Conservation (phyloP, 2,329 filamentous ascomycete genomes). For the Phialocephala sp. region DNA sequence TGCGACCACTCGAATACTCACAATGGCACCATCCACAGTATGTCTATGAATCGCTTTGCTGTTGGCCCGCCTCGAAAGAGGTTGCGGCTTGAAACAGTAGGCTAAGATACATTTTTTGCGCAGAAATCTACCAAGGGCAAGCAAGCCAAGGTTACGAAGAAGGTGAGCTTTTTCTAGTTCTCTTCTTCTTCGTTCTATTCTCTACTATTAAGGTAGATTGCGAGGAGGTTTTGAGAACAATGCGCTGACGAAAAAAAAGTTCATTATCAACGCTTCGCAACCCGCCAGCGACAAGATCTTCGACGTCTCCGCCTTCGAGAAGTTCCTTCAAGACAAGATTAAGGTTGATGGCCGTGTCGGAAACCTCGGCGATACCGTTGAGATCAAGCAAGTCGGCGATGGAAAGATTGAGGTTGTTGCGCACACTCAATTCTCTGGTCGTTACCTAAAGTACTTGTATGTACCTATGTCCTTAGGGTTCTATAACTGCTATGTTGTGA, state of each 20-base stretch:
- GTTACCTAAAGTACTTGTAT: slow-evolving; percentile 99
- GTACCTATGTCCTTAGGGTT: slow-evolving; percentile 46
- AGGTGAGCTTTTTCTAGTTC: slow-evolving; percentile 34
- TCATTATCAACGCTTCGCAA: slow-evolving; percentile 99
- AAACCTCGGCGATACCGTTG: slow-evolving; percentile 93
- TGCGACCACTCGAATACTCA: slow-evolving; percentile 63
- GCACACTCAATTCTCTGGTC: slow-evolving; percentile 97
- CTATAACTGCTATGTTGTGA: not conserved
- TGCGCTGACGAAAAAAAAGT: slow-evolving; percentile 58
- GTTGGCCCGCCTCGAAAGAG: slow-evolving; percentile 67
- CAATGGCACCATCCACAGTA: slow-evolving; percentile 91
- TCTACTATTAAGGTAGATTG: not conserved
- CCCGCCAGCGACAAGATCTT: slow-evolving; percentile 99
- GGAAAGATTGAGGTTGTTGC: slow-evolving; percentile 98
- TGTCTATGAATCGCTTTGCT: slow-evolving; percentile 89
- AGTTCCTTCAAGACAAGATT: slow-evolving; percentile 99
- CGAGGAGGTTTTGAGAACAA: slow-evolving; percentile 24
- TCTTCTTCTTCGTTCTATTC: not conserved
- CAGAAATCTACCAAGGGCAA: slow-evolving; percentile 67
- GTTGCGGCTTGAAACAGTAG: slow-evolving; percentile 81
- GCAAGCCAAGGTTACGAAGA: slow-evolving; percentile 72
- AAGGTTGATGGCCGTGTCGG: slow-evolving; percentile 99
- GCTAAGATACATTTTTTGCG: slow-evolving; percentile 72
- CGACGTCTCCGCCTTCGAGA: slow-evolving; percentile 97
- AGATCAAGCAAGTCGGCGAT: slow-evolving; percentile 89